Conservation (phyloP, 1,139 yeast species). For the Entelexis paramagnoliae region DNA sequence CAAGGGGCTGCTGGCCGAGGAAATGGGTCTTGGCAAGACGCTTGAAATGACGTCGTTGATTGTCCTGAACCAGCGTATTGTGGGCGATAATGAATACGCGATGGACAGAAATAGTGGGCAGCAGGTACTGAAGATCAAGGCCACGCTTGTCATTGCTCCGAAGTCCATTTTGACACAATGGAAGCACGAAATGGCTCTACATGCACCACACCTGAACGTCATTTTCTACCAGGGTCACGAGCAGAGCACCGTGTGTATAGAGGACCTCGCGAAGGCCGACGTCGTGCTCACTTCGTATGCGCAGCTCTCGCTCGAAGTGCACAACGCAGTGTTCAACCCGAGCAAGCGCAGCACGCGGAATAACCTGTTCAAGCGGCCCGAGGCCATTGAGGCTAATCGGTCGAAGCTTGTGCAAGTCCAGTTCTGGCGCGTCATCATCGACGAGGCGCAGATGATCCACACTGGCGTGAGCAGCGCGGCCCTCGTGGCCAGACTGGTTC, state of each 20-base stretch:
- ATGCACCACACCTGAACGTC: conserved; percentile 49
- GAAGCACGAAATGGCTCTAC: conserved; percentile 57
- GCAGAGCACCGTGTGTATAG: conserved; percentile 41
- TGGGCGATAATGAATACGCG: conserved; percentile 20
- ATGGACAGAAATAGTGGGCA: conserved; percentile 30
- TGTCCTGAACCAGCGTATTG: conserved; percentile 45
- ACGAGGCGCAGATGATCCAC: conserved; percentile 91
- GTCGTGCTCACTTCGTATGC: conserved; percentile 72
- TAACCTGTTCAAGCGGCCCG: conserved; percentile 6
- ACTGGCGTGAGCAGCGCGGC: conserved; percentile 66
- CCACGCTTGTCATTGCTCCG: conserved; percentile 80
- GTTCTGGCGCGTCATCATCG: conserved; percentile 81
- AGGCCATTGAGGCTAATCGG: conserved; percentile 26
- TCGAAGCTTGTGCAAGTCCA: conserved; percentile 78
- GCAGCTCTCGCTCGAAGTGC: conserved; percentile 40
- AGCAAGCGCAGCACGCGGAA: conserved; percentile 24
- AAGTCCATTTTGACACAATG: conserved; percentile 74
- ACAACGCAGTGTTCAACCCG: conserved; percentile 53
- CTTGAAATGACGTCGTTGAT: conserved; percentile 66
- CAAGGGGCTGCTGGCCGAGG: conserved; percentile 71
- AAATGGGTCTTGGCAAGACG: conserved; percentile 95
- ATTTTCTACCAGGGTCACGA: conserved; percentile 41
- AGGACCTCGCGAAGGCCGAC: conserved; percentile 47
- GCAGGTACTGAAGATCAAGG: conserved; percentile 43
- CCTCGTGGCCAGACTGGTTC: conserved; percentile 65